A percentile compares a stretch with the other conserved stretches of the same genome.
Conservation (phyloP, 202 grass and related monocot genomes). For the Elaeis oleifera region DNA sequence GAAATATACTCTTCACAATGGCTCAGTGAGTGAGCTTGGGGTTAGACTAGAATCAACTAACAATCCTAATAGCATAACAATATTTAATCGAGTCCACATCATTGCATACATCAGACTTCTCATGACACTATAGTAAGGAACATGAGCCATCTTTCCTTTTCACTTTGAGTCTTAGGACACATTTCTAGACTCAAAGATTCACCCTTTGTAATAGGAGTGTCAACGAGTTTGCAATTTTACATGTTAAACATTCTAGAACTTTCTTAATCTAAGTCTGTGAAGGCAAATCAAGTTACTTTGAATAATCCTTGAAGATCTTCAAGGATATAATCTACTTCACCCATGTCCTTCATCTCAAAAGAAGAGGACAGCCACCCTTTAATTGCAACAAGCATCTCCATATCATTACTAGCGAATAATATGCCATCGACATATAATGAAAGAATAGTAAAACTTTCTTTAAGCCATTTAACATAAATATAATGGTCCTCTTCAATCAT, state of each 20-base stretch:
- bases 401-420: background rate
- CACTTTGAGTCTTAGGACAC: no score
- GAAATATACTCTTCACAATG: no score
- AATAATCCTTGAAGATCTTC: background rate
- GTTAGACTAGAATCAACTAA: no score
- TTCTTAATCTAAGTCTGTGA: background rate
- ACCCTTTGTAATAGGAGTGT: background rate
- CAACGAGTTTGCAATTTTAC: background rate
- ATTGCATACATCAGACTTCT: no score
- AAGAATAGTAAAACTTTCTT: background rate
- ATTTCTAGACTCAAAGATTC: no score
- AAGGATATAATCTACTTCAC: background rate
- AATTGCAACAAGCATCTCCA: background rate
- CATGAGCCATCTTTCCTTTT: no score
- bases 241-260: background rate
- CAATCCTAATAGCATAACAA: no score
- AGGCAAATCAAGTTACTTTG: background rate
- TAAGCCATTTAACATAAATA: background rate
- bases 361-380: background rate
- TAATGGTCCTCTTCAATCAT: conserved; percentile 3
- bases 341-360: background rate
- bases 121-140: no score
- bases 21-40: no score
- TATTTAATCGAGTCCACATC: no score
- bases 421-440: background rate